These are phyloP conservation scores for Fusarium pseudocircinatum DNA, from an alignment of 2,329 filamentous ascomycete species.

Conservation along the genomic window DNA sequence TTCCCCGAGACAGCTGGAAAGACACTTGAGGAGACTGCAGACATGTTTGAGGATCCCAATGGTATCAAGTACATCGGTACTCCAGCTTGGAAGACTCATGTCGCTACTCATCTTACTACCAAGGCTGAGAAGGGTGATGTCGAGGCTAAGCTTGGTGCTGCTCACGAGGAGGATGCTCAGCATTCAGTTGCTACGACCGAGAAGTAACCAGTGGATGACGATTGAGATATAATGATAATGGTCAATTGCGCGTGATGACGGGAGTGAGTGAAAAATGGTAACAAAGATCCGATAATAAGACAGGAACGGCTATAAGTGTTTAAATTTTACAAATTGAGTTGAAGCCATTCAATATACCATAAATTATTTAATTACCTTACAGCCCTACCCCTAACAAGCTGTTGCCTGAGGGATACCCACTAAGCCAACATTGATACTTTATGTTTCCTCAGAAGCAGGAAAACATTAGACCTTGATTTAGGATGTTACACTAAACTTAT, in stretches of 20 bases:
- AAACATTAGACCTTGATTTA: no score
- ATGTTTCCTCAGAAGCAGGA: no score
- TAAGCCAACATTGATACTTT: no score
- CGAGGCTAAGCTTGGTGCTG: conserved; percentile 27
- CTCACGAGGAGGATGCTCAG: conserved; percentile 1
- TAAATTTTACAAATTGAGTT: no score
- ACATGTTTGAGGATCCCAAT: conserved; percentile 43
- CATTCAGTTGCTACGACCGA: background rate
- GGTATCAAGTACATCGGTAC: conserved; percentile 36
- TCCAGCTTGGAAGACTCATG: conserved; percentile 35
- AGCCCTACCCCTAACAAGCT: no score
- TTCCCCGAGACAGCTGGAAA: conserved; percentile 59
- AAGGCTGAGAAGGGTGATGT: conserved; percentile 35
- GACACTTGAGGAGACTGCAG: conserved; percentile 70
- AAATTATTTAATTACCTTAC: no score
- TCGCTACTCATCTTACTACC: conserved; percentile 4
- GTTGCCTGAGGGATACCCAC: no score
- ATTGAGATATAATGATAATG: background rate
- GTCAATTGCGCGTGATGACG: background rate
- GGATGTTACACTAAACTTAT: no score
- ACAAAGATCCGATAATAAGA: no score
- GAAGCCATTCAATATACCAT: no score
- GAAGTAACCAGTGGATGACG: background rate
- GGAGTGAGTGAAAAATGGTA: no score
- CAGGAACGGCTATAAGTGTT: no score